Conservation (phyloP, 352 stramenopile genomes). For the Pythium phragmitis region DNA sequence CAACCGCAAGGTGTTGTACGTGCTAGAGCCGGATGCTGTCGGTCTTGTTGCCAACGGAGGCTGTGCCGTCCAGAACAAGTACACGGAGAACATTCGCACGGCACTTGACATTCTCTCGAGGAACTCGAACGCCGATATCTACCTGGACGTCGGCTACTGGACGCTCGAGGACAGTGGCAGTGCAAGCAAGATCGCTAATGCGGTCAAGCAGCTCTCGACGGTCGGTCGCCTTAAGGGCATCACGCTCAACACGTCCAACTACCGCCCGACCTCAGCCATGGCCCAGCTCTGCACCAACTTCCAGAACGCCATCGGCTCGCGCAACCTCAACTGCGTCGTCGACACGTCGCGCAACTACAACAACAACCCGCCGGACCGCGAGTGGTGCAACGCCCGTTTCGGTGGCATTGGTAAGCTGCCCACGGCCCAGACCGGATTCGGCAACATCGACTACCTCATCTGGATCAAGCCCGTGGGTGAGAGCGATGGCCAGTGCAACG, state of each 20-base stretch:
- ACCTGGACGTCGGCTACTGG: conserved; percentile 66
- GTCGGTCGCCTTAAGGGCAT: conserved; percentile 53
- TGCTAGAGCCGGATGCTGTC: conserved; percentile 62
- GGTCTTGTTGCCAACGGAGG: conserved; percentile 45
- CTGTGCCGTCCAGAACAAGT: conserved; percentile 39
- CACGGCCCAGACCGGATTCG: conserved; percentile 44
- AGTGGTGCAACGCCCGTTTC: conserved; percentile 72
- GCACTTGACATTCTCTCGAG: conserved; percentile 38
- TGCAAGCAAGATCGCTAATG: conserved; percentile 26
- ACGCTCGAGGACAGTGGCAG: conserved; percentile 32
- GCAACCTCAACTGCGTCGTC: conserved; percentile 49
- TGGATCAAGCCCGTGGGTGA: conserved; percentile 70
- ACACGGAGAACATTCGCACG: conserved; percentile 44
- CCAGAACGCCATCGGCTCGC: conserved; percentile 41
- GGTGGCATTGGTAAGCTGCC: conserved; percentile 52
- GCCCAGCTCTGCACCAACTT: conserved; percentile 54
- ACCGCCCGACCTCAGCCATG: conserved; percentile 52
- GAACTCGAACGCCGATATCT: conserved; percentile 60
- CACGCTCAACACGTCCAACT: conserved; percentile 80
- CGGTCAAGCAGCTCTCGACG: conserved; percentile 41
- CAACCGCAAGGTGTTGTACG: conserved; percentile 62
- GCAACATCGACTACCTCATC: conserved; percentile 66
- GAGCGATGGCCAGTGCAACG: conserved; percentile 2
- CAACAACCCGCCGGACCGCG: conserved; percentile 28
- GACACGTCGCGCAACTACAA: conserved; percentile 61